These are phyloP conservation scores for Penicillium steckii DNA, from an alignment of 495 filamentous ascomycete genomes.

Conservation along the genomic window DNA sequence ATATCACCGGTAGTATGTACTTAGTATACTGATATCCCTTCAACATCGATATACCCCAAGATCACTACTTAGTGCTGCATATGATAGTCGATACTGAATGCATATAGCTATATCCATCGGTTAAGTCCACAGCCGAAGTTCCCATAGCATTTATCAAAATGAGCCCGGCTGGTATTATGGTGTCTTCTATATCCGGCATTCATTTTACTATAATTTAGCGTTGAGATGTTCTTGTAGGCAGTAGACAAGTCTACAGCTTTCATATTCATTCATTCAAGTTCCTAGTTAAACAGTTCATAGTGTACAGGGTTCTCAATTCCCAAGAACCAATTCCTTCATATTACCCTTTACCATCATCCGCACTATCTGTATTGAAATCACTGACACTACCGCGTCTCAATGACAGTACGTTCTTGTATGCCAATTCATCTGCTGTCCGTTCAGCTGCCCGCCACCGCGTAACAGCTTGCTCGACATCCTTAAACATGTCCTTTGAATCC, in stretches of 20 bases:
- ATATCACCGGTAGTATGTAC: background rate
- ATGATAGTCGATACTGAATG: background rate
- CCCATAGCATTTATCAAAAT: too few relatives aligned
- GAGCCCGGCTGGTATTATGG: too few relatives aligned
- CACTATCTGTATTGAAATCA: slow-evolving; percentile 42
- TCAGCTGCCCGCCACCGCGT: slow-evolving; percentile 61
- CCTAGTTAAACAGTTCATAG: slow-evolving; percentile 24
- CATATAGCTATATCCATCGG: slow-evolving; percentile 1
- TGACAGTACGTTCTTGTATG: slow-evolving; percentile 41
- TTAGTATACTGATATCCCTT: background rate
- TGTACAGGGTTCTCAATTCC: slow-evolving; percentile 18
- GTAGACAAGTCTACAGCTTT: slow-evolving; percentile 1
- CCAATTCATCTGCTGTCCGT: slow-evolving; percentile 41
- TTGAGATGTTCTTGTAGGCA: too few relatives aligned
- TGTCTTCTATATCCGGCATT: too few relatives aligned
- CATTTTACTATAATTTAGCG: background rate
- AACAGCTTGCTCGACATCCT: slow-evolving; percentile 66
- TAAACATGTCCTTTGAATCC: slow-evolving; percentile 79
- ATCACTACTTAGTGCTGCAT: too few relatives aligned
- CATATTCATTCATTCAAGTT: slow-evolving; percentile 12
- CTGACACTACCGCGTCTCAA: slow-evolving; percentile 43
- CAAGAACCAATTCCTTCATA: background rate
- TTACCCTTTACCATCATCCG: slow-evolving; percentile 41
- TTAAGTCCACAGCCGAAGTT: slow-evolving; percentile 9
- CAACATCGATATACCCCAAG: too few relatives aligned